These are phyloP conservation scores for Globisporangium middletonii DNA, from an alignment of 352 stramenopile genomes.

Conservation along the genomic window DNA sequence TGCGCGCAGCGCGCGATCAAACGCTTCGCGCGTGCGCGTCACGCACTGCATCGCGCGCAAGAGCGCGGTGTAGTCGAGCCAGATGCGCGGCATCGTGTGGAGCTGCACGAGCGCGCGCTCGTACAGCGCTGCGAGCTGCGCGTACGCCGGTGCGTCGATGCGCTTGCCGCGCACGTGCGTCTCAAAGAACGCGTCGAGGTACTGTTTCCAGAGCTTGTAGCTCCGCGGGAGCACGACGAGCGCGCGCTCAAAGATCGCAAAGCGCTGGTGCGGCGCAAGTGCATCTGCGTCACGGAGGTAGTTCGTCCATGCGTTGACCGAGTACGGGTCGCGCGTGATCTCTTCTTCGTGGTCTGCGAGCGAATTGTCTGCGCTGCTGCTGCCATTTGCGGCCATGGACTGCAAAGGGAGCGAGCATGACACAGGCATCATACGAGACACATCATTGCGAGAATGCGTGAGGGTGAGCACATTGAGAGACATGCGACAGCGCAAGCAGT, in stretches of 20 bases:
- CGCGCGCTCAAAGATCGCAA: slow-evolving; percentile 83
- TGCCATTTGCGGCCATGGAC: neutral
- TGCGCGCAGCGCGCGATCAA: slow-evolving; percentile 93
- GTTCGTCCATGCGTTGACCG: slow-evolving; percentile 73
- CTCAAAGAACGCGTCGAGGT: slow-evolving; percentile 70
- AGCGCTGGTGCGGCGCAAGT: slow-evolving; percentile 19
- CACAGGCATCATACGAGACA: neutral
- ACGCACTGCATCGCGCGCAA: slow-evolving; percentile 72
- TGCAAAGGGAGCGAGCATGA: neutral
- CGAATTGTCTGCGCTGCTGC: neutral
- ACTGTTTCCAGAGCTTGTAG: slow-evolving; percentile 95
- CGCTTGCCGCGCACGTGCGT: slow-evolving; percentile 54
- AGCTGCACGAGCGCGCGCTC: slow-evolving; percentile 91
- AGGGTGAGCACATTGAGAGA: neutral
- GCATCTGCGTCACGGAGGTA: slow-evolving; percentile 39
- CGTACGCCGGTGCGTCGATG: slow-evolving; percentile 40
- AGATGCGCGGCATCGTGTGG: slow-evolving; percentile 96
- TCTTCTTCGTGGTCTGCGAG: slow-evolving; percentile 79
- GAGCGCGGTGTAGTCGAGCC: slow-evolving; percentile 88
- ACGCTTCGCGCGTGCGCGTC: slow-evolving; percentile 80
- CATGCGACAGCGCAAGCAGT: too few species aligned
- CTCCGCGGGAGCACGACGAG: slow-evolving; percentile 81
- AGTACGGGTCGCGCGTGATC: slow-evolving; percentile 75
- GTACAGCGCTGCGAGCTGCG: slow-evolving; percentile 48
- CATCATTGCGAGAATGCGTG: too few species aligned